A percentile compares a stretch with the other conserved stretches of the same genome.
Evolutionary conservation across 2,329 filamentous ascomycete species (phyloP).

Genomic region (Phialophora tarda): DNA sequence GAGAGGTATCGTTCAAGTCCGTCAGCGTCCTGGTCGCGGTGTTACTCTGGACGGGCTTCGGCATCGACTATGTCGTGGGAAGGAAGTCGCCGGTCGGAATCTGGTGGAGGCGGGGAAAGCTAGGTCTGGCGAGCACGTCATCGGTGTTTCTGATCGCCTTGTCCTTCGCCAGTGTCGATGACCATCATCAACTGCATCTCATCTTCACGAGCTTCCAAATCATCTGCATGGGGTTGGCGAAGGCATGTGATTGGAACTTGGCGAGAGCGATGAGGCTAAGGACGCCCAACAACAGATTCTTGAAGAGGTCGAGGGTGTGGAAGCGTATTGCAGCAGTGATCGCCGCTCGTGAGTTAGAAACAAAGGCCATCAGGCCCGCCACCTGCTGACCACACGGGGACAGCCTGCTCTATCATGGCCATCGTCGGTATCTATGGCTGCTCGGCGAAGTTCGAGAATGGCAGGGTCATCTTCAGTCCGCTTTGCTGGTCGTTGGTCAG

Average conservation of each 20-base stretch:
- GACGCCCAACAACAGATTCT: constrained; percentile 14
- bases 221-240: constrained; percentile 15
- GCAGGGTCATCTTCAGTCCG: constrained; percentile 15
- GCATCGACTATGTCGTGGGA: constrained; percentile 19
- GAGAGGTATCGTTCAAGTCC: constrained; percentile 9
- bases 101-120: constrained; percentile 14
- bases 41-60: constrained; percentile 17
- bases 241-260: constrained; percentile 22
- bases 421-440: constrained; percentile 21
- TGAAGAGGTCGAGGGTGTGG: constrained; percentile 5
- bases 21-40: constrained; percentile 16
- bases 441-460: constrained; percentile 8
- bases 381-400: constrained; percentile 4
- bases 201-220: constrained; percentile 24
- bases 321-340: constrained; percentile 15
- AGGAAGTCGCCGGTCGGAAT: constrained; percentile 6
- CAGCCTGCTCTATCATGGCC: constrained; percentile 12
- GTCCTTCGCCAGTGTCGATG: constrained; percentile 14
- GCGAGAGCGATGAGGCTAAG: constrained; percentile 8
- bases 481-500: constrained; percentile 19
- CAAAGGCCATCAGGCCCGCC: background rate
- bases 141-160: constrained; percentile 16
- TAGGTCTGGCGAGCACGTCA: constrained; percentile 10
- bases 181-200: constrained; percentile 16
- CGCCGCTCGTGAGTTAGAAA: constrained; percentile 10